Evolutionary conservation across 495 filamentous ascomycete genomes (phyloP).

Genomic region (Trichoderma virens): DNA sequence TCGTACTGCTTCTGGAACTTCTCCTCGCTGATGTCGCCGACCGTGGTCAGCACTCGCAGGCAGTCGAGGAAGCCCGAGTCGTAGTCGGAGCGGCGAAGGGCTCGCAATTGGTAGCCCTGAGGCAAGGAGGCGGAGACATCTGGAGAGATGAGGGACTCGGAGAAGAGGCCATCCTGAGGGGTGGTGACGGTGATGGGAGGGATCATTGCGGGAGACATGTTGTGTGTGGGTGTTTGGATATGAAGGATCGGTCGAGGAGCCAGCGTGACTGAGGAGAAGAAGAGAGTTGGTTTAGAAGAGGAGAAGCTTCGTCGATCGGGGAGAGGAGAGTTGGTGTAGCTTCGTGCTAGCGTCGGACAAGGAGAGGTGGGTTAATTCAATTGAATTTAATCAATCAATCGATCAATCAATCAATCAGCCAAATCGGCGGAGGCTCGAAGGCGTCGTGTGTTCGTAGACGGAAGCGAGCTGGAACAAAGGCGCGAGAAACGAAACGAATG

Average conservation of each 20-base stretch:
- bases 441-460: too few relatives aligned
- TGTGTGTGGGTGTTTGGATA: neutral
- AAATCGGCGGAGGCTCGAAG: neutral
- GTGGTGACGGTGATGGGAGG: constrained; percentile 4
- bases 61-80: constrained; percentile 76
- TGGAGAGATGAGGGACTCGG: constrained; percentile 67
- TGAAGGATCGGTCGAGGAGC: neutral
- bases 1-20: constrained; percentile 73
- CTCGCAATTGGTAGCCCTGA: constrained; percentile 72
- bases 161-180: constrained; percentile 50
- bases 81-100: constrained; percentile 73
- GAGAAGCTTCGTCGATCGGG: neutral
- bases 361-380: neutral
- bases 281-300: neutral
- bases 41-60: constrained; percentile 82
- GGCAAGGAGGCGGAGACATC: constrained; percentile 64
- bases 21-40: constrained; percentile 75
- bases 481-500: neutral
- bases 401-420: neutral
- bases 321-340: neutral
- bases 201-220: neutral
- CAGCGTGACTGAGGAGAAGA: neutral
- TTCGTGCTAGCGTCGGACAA: neutral
- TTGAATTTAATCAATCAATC: neutral
- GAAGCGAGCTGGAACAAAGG: too few relatives aligned